Evolutionary conservation across 306 rosid genomes (phyloP).

Genomic region (Gastrolobium bilobum): DNA sequence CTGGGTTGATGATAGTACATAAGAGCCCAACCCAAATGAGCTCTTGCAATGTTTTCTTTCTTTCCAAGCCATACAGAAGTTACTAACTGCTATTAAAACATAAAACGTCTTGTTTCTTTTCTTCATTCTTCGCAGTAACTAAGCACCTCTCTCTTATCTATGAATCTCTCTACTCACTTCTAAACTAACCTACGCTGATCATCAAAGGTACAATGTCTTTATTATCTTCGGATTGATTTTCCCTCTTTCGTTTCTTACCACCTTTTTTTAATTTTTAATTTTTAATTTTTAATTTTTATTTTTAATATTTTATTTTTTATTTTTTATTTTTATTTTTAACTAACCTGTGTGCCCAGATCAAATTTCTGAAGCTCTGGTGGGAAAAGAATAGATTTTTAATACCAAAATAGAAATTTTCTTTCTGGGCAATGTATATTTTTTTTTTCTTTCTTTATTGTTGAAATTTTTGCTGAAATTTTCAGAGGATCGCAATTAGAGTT

Average conservation of each 20-base stretch:
- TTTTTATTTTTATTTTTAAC: neutral
- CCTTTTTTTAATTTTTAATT: neutral
- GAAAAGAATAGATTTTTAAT: neutral
- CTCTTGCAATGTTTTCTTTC: conserved; percentile 1
- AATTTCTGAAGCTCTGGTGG: neutral
- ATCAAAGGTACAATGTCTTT: neutral
- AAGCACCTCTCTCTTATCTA: neutral
- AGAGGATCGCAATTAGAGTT: neutral
- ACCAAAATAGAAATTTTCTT: neutral
- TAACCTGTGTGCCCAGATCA: neutral
- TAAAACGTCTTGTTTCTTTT: too few species aligned
- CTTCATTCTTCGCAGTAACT: neutral
- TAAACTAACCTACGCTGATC: neutral
- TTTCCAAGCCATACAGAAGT: neutral
- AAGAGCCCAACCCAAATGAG: neutral
- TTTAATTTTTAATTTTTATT: too few species aligned
- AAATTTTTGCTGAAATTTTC: neutral
- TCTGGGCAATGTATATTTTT: neutral
- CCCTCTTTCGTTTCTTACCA: neutral
- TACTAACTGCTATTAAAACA: neutral
- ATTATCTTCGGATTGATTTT: neutral
- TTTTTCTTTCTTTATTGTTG: neutral
- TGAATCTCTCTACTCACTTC: neutral
- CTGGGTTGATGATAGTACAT: neutral
- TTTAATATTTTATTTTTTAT: neutral